Evolutionary conservation across 768 basidiomycete species (phyloP).

Genomic region (Pholiota microspora): DNA sequence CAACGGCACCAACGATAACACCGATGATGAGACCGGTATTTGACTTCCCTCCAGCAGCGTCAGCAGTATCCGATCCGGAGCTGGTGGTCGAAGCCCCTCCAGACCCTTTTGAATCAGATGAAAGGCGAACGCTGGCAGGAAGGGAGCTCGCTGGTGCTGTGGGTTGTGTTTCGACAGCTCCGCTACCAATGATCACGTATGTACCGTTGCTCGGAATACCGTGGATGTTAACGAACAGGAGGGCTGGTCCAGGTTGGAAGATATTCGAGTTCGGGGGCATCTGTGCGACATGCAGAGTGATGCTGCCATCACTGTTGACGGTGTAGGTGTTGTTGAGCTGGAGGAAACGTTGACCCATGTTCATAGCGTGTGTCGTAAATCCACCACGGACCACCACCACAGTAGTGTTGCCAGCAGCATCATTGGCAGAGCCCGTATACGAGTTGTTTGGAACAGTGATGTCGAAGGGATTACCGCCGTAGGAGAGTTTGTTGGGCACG

Average conservation of each 20-base stretch:
- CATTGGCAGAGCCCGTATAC: slow-evolving; percentile 65
- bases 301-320: slow-evolving; percentile 71
- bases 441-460: slow-evolving; percentile 63
- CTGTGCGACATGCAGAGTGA: slow-evolving; percentile 79
- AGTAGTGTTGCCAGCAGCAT: slow-evolving; percentile 69
- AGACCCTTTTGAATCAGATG: not conserved
- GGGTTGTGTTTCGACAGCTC: slow-evolving; percentile 70
- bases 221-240: slow-evolving; percentile 79
- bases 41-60: not conserved
- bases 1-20: slow-evolving; percentile 50
- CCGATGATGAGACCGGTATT: slow-evolving; percentile 38
- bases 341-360: slow-evolving; percentile 81
- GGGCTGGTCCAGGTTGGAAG: slow-evolving; percentile 85
- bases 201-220: slow-evolving; percentile 83
- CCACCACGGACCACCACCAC: slow-evolving; percentile 81
- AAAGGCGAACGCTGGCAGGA: slow-evolving; percentile 46
- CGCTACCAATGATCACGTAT: slow-evolving; percentile 76
- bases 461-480: slow-evolving; percentile 83
- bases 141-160: slow-evolving; percentile 39
- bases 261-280: slow-evolving; percentile 82
- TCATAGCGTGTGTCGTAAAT: slow-evolving; percentile 84
- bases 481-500: slow-evolving; percentile 68
- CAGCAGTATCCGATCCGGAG: not conserved
- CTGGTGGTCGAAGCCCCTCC: not conserved
- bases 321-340: slow-evolving; percentile 86